These are phyloP conservation scores for Pseudogymnoascus sp. DNA, from an alignment of 2,329 filamentous ascomycete species.

Conservation along the genomic window DNA sequence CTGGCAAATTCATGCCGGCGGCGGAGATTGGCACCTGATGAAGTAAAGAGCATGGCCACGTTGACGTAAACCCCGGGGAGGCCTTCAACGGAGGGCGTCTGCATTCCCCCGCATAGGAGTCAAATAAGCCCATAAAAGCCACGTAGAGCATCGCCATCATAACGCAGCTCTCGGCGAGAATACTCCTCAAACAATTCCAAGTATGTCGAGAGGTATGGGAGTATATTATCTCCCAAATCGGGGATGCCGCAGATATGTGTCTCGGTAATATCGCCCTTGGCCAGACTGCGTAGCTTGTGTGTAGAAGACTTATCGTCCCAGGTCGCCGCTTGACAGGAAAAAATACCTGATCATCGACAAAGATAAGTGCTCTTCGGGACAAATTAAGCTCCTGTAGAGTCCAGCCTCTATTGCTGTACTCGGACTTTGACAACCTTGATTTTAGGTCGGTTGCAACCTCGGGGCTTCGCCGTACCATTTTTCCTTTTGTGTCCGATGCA, in stretches of 20 bases:
- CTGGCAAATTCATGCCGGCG: background rate
- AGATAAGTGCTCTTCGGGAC: slow-evolving; percentile 10
- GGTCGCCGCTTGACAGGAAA: background rate
- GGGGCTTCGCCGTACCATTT: background rate
- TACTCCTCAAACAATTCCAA: background rate
- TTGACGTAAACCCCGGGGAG: background rate
- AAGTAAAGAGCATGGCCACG: background rate
- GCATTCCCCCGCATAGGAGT: background rate
- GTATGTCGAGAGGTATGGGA: background rate
- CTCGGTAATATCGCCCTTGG: background rate
- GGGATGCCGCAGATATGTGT: background rate
- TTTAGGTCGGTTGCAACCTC: background rate
- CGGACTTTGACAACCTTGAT: background rate
- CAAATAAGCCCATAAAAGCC: background rate
- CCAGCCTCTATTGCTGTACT: slow-evolving; percentile 10
- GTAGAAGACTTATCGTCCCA: background rate
- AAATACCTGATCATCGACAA: slow-evolving; percentile 10
- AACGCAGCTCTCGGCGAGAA: background rate
- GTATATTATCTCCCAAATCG: background rate
- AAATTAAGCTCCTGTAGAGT: slow-evolving; percentile 15
- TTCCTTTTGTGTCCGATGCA: background rate
- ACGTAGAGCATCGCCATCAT: background rate
- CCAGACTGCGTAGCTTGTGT: background rate
- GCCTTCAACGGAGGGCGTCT: background rate
- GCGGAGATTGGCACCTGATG: background rate